Percentiles rank a stretch among this genome's conserved stretches.
phyloP scores from a whole-genome alignment of 148 eudicot genomes.

The Spergularia marina region DNA sequence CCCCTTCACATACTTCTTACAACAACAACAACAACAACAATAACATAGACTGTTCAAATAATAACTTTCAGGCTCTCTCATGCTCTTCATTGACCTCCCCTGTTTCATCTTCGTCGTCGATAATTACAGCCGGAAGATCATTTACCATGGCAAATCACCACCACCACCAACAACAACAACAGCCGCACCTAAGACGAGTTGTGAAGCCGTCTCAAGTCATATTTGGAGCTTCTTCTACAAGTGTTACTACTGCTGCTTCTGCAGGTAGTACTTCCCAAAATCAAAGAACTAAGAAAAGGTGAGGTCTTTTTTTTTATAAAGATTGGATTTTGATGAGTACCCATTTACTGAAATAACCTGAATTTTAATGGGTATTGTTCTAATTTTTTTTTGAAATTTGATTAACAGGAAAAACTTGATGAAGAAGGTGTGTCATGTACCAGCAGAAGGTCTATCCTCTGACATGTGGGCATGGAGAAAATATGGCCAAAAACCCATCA shows the following conservation, averaged over 20 bases:
- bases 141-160: constrained; percentile 3
- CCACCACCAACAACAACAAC: not conserved
- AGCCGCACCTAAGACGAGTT: constrained; percentile 23
- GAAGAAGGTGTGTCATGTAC: constrained; percentile 83
- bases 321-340: constrained; percentile 13
- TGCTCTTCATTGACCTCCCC: constrained; percentile 16
- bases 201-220: constrained; percentile 30
- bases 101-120: constrained; percentile 24
- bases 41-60: not conserved
- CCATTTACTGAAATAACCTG: not conserved
- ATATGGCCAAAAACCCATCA: constrained; percentile 96
- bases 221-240: constrained; percentile 21
- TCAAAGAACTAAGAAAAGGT: constrained; percentile 77
- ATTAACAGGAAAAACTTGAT: constrained; percentile 57
- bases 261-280: constrained; percentile 13
- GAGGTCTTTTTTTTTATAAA: not conserved
- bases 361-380: constrained; percentile 3
- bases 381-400: not conserved
- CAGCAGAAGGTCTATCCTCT: constrained; percentile 78
- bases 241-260: not conserved
- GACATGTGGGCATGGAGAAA: constrained; percentile 99
- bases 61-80: constrained; percentile 11
- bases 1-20: not conserved
- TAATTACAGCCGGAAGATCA: constrained; percentile 15
- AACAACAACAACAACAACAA: not conserved